Evolutionary conservation across 192 early-diverging fungal genomes (phyloP).

Genomic region (Kickxella alabastrina): DNA sequence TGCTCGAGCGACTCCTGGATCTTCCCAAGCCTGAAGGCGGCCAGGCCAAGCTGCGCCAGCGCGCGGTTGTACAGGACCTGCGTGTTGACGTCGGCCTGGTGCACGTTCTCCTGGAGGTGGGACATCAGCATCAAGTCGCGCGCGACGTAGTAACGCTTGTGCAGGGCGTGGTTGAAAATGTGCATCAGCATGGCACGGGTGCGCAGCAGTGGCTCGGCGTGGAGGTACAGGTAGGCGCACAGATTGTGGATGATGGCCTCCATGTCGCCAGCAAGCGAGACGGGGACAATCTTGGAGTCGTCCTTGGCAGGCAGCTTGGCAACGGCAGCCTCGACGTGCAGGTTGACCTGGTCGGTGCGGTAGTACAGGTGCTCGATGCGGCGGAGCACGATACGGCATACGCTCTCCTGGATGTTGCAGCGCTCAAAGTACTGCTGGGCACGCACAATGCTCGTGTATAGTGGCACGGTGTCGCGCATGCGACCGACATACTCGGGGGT

Average conservation of each 20-base stretch:
- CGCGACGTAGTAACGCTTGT: slow-evolving; percentile 89
- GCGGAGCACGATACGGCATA: slow-evolving; percentile 76
- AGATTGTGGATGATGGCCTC: slow-evolving; percentile 70
- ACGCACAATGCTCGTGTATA: slow-evolving; percentile 87
- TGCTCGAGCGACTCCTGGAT: slow-evolving; percentile 83
- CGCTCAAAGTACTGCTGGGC: slow-evolving; percentile 84
- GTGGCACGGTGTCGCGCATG: slow-evolving; percentile 80
- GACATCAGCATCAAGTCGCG: slow-evolving; percentile 98
- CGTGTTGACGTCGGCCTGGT: slow-evolving; percentile 82
- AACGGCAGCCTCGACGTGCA: slow-evolving; percentile 56
- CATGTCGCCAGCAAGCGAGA: slow-evolving; percentile 48
- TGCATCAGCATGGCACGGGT: slow-evolving; percentile 96
- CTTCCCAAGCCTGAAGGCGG: slow-evolving; percentile 93
- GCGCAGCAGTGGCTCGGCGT: slow-evolving; percentile 76
- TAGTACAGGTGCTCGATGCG: slow-evolving; percentile 96
- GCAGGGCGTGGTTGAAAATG: slow-evolving; percentile 95
- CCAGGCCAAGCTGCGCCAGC: slow-evolving; percentile 92
- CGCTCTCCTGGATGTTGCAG: slow-evolving; percentile 53
- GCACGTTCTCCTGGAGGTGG: slow-evolving; percentile 91
- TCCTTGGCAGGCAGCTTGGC: slow-evolving; percentile 52
- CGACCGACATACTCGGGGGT: slow-evolving; percentile 94
- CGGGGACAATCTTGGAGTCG: slow-evolving; percentile 49
- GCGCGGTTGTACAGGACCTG: slow-evolving; percentile 97
- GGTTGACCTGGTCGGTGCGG: slow-evolving; percentile 88
- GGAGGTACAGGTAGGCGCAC: slow-evolving; percentile 87